Percentiles rank a stretch among this genome's conserved stretches.
These are phyloP conservation scores for Paramarasmius palmivorus DNA, from an alignment of 1,284 basidiomycete genomes.

Conservation along the genomic window DNA sequence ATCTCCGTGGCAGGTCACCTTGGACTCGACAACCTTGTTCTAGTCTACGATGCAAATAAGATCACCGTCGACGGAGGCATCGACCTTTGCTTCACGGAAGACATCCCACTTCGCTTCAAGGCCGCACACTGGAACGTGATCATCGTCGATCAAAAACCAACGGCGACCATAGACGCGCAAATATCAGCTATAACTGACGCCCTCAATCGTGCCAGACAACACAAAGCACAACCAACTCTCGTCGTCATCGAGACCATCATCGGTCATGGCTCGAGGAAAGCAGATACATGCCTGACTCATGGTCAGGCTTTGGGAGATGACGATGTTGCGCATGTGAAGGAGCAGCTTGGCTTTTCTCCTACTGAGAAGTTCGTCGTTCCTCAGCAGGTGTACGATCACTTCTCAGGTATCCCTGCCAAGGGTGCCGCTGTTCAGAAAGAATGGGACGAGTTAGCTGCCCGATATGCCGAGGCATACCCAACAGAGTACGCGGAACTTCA, in stretches of 20 bases:
- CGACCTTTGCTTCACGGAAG: slow-evolving; percentile 70
- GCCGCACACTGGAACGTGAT: slow-evolving; percentile 78
- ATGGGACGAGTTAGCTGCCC: slow-evolving; percentile 60
- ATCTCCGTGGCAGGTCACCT: slow-evolving; percentile 74
- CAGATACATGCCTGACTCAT: slow-evolving; percentile 63
- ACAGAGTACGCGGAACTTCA: slow-evolving; percentile 65
- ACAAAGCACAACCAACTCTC: slow-evolving; percentile 64
- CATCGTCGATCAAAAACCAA: background rate
- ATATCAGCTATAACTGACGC: slow-evolving; percentile 63
- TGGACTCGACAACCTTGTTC: slow-evolving; percentile 73
- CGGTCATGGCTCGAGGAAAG: slow-evolving; percentile 67
- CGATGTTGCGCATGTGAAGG: slow-evolving; percentile 68
- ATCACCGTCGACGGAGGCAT: slow-evolving; percentile 76
- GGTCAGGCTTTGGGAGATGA: slow-evolving; percentile 64
- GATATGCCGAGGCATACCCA: slow-evolving; percentile 63
- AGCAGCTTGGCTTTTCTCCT: slow-evolving; percentile 68
- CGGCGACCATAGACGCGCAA: slow-evolving; percentile 25
- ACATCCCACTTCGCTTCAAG: slow-evolving; percentile 30
- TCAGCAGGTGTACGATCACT: slow-evolving; percentile 48
- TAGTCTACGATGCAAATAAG: slow-evolving; percentile 69
- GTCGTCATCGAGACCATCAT: slow-evolving; percentile 72
- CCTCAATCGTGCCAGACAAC: slow-evolving; percentile 59
- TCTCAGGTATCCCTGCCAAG: background rate
- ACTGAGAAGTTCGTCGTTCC: slow-evolving; percentile 64
- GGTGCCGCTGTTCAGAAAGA: slow-evolving; percentile 21